A percentile compares a stretch with the other conserved stretches of the same genome.
phyloP scores from a whole-genome alignment of 176 grass and related monocot species.

The Chrysopogon serrulatus region DNA sequence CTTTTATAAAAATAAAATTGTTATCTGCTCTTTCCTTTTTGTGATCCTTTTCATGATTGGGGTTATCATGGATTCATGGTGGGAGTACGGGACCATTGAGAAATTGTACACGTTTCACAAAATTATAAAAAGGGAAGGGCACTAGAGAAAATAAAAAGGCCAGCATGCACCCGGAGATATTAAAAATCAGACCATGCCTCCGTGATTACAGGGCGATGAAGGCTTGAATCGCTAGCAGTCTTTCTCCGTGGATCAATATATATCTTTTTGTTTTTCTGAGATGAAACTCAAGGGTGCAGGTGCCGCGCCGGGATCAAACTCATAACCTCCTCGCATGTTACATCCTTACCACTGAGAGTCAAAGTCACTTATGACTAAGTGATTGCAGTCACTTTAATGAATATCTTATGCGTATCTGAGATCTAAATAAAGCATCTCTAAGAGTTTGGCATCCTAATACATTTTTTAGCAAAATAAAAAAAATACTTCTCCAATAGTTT shows the following conservation, averaged over 20 bases:
- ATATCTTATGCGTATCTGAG: no score
- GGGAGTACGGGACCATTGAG: neutral
- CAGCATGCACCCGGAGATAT: neutral
- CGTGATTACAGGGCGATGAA: constrained; percentile 7
- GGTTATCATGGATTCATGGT: neutral
- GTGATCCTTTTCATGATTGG: neutral
- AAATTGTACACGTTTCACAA: neutral
- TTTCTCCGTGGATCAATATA: neutral
- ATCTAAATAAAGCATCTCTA: no score
- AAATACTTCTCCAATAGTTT: no score
- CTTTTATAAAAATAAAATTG: neutral
- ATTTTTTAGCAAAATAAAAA: no score
- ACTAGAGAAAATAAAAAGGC: neutral
- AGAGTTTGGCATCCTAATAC: no score
- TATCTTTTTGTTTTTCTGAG: neutral
- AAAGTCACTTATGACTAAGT: no score
- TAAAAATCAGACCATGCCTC: neutral
- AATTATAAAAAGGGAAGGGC: neutral
- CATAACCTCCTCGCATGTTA: no score
- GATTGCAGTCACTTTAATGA: no score
- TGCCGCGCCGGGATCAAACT: no score
- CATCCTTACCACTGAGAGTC: no score
- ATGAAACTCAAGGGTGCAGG: no score
- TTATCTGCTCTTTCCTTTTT: neutral
- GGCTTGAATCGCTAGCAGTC: no score